These are phyloP conservation scores for Trichoderma hamatum DNA, from an alignment of 2,329 filamentous ascomycete genomes.

Conservation along the genomic window DNA sequence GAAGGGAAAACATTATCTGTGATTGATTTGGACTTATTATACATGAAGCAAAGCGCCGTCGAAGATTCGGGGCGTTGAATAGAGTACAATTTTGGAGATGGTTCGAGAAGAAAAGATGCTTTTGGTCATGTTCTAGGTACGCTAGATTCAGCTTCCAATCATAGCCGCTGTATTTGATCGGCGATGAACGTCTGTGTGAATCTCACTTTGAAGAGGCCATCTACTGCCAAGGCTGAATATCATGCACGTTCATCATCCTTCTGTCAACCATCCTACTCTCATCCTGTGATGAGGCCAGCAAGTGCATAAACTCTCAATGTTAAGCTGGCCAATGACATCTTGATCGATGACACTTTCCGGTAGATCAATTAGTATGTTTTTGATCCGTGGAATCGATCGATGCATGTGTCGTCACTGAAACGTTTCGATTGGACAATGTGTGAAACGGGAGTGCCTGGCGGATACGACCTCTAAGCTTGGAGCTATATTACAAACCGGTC, in stretches of 20 bases:
- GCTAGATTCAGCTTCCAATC: neutral
- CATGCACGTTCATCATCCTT: neutral
- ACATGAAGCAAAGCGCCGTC: neutral
- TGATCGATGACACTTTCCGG: neutral
- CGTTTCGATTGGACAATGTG: conserved; percentile 9
- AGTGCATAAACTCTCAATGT: neutral
- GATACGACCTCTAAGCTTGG: neutral
- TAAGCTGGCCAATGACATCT: neutral
- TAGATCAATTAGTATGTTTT: neutral
- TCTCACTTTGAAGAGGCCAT: neutral
- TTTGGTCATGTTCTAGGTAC: neutral
- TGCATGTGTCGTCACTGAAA: conserved; percentile 19
- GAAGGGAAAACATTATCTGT: neutral
- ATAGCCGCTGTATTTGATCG: neutral
- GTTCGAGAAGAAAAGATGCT: neutral
- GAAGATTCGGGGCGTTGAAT: neutral
- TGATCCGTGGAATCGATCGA: neutral
- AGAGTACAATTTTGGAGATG: neutral
- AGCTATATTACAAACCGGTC: neutral
- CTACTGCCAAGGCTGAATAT: neutral
- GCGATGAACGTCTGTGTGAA: neutral
- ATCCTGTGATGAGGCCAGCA: neutral
- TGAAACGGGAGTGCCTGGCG: conserved; percentile 20
- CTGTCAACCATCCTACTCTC: neutral
- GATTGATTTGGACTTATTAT: neutral